These are phyloP conservation scores for Lepiota subincarnata DNA, from an alignment of 768 basidiomycete genomes.

Conservation along the genomic window DNA sequence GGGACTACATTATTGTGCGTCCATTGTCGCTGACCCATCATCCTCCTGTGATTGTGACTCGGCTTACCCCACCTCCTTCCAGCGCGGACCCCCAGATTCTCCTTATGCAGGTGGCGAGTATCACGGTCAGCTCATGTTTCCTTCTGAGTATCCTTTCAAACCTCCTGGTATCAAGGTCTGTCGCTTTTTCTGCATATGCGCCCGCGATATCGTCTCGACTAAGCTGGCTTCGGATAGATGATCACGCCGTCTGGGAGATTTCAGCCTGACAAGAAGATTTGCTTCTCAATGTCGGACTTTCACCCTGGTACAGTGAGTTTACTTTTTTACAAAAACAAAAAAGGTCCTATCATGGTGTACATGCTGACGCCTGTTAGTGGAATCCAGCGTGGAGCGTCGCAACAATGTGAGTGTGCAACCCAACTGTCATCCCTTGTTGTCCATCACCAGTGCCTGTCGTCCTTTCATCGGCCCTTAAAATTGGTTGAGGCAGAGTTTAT, in stretches of 20 bases:
- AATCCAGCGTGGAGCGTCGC: slow-evolving; percentile 95
- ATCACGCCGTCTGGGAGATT: slow-evolving; percentile 88
- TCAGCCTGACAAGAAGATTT: slow-evolving; percentile 91
- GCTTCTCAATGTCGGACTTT: slow-evolving; percentile 97
- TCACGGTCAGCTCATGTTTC: slow-evolving; percentile 89
- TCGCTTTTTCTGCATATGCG: slow-evolving; percentile 2
- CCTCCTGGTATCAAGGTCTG: slow-evolving; percentile 93
- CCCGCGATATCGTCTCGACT: slow-evolving; percentile 6
- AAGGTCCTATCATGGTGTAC: not conserved
- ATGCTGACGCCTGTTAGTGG: slow-evolving; percentile 50
- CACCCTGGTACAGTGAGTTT: slow-evolving; percentile 81
- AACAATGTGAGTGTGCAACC: slow-evolving; percentile 66
- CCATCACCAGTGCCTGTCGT: slow-evolving; percentile 2
- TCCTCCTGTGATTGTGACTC: slow-evolving; percentile 13
- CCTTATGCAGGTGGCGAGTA: slow-evolving; percentile 92
- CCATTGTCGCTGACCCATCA: slow-evolving; percentile 6
- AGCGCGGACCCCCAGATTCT: slow-evolving; percentile 94
- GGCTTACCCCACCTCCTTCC: slow-evolving; percentile 11
- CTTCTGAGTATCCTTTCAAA: slow-evolving; percentile 93
- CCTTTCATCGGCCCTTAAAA: not conserved
- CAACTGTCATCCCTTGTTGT: slow-evolving; percentile 6
- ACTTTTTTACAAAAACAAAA: too few relatives aligned
- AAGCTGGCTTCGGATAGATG: slow-evolving; percentile 50
- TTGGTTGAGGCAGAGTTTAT: slow-evolving; percentile 3
- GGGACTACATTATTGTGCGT: slow-evolving; percentile 92